These are phyloP conservation scores for Strigomonas galati DNA, from an alignment of 208 protist species.

Conservation along the genomic window DNA sequence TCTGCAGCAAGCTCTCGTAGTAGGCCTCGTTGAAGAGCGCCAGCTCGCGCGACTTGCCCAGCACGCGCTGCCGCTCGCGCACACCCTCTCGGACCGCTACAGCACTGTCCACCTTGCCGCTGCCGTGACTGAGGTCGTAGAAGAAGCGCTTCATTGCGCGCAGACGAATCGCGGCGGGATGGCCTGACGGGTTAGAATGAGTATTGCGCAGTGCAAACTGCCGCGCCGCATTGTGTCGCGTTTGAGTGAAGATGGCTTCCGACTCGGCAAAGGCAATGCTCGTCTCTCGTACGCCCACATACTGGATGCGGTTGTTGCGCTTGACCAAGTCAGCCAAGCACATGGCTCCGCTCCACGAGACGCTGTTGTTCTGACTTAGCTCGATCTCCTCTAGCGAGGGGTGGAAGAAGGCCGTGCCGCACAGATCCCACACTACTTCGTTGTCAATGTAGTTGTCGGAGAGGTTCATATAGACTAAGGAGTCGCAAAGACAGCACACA, in stretches of 20 bases:
- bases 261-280: conserved; percentile 27
- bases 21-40: conserved; percentile 17
- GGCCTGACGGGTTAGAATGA: conserved; percentile 26
- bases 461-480: conserved; percentile 38
- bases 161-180: conserved; percentile 59
- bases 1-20: conserved; percentile 15
- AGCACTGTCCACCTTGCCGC: conserved; percentile 23
- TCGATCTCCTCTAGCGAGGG: conserved; percentile 53
- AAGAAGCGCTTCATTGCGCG: conserved; percentile 70
- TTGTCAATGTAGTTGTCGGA: conserved; percentile 74
- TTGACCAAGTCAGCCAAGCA: conserved; percentile 53
- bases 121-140: conserved; percentile 7
- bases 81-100: conserved; percentile 11
- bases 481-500: conserved; percentile 55
- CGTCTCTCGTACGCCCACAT: conserved; percentile 43
- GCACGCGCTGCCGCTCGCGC: conserved; percentile 34
- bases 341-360: conserved; percentile 82
- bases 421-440: conserved; percentile 52
- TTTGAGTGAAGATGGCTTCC: conserved; percentile 49
- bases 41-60: conserved; percentile 16
- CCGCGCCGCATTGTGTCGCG: conserved; percentile 45
- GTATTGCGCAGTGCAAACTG: too few relatives aligned
- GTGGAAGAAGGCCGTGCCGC: conserved; percentile 55
- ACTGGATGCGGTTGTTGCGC: conserved; percentile 49
- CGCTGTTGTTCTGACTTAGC: conserved; percentile 51